Evolutionary conservation across 495 filamentous ascomycete genomes (phyloP).

Genomic region (Lentithecium fluviatile): DNA sequence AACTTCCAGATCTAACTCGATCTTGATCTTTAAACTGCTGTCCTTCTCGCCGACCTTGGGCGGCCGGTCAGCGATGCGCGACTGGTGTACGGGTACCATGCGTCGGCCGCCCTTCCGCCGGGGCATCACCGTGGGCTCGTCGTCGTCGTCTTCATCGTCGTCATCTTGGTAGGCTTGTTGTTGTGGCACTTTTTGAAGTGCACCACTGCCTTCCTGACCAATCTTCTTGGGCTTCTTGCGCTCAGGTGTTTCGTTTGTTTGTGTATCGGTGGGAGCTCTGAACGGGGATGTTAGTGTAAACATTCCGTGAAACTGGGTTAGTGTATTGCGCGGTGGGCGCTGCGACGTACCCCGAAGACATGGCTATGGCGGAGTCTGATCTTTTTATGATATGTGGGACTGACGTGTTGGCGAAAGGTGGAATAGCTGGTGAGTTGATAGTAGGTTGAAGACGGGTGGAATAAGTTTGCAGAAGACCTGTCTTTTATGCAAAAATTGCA

Average conservation of each 20-base stretch:
- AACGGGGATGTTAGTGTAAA: neutral
- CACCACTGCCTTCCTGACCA: neutral
- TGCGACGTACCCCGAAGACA: slow-evolving; percentile 2
- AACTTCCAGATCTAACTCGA: slow-evolving; percentile 37
- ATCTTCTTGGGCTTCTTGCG: slow-evolving; percentile 15
- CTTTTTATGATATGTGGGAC: slow-evolving; percentile 3
- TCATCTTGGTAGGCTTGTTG: slow-evolving; percentile 22
- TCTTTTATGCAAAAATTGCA: too few species aligned
- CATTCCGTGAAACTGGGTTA: neutral
- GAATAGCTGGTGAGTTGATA: neutral
- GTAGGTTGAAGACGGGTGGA: neutral
- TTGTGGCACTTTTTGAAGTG: slow-evolving; percentile 4
- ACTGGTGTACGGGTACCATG: slow-evolving; percentile 38
- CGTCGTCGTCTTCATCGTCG: slow-evolving; percentile 22
- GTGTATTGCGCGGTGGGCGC: neutral
- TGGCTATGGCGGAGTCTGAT: slow-evolving; percentile 4
- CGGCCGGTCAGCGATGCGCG: slow-evolving; percentile 37
- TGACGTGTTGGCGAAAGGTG: neutral
- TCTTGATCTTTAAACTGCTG: slow-evolving; percentile 40
- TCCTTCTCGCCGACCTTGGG: slow-evolving; percentile 32
- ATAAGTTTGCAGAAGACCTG: too few species aligned
- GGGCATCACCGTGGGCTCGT: slow-evolving; percentile 3
- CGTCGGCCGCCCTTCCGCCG: slow-evolving; percentile 8
- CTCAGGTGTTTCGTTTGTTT: slow-evolving; percentile 28
- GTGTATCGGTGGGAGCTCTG: slow-evolving; percentile 13